Percentiles rank a stretch among this genome's conserved stretches.
phyloP scores from a whole-genome alignment of 352 stramenopile species.

The Stramenopiles sp. region DNA sequence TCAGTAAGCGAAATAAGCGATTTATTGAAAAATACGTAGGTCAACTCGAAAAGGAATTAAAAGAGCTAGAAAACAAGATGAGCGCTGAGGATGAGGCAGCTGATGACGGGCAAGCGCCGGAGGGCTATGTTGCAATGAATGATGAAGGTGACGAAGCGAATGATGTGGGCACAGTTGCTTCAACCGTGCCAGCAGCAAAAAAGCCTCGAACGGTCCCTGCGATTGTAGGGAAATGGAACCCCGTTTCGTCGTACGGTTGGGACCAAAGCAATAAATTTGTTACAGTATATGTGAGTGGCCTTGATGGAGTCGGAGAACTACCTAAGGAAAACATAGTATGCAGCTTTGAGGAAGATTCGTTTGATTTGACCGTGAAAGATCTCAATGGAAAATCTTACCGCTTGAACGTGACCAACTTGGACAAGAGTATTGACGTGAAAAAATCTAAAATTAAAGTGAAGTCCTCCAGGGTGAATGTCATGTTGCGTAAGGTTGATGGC shows the following conservation, averaged over 20 bases:
- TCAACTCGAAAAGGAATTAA: not conserved
- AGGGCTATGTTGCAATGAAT: not conserved
- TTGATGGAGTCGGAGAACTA: not conserved
- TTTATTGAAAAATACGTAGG: not conserved
- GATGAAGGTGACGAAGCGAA: not conserved
- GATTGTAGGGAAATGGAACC: not conserved
- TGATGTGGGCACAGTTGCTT: no score
- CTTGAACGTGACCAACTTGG: constrained; percentile 28
- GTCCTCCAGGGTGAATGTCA: constrained; percentile 57
- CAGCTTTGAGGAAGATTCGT: not conserved
- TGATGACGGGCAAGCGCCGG: not conserved
- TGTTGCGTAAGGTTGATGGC: constrained; percentile 45
- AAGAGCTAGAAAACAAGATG: not conserved
- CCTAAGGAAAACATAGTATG: not conserved
- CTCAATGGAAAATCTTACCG: not conserved
- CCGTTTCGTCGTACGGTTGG: not conserved
- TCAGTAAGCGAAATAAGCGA: not conserved
- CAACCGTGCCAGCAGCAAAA: not conserved
- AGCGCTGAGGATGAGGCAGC: not conserved
- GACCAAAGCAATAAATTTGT: not conserved
- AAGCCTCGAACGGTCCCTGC: not conserved
- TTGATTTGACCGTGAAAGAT: not conserved
- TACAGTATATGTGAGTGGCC: not conserved
- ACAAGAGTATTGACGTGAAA: constrained; percentile 48
- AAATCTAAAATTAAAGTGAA: constrained; percentile 55